A percentile compares a stretch with the other conserved stretches of the same genome.
These are phyloP conservation scores for Euclidium syriacum DNA, from an alignment of 345 rosid species.

Conservation along the genomic window DNA sequence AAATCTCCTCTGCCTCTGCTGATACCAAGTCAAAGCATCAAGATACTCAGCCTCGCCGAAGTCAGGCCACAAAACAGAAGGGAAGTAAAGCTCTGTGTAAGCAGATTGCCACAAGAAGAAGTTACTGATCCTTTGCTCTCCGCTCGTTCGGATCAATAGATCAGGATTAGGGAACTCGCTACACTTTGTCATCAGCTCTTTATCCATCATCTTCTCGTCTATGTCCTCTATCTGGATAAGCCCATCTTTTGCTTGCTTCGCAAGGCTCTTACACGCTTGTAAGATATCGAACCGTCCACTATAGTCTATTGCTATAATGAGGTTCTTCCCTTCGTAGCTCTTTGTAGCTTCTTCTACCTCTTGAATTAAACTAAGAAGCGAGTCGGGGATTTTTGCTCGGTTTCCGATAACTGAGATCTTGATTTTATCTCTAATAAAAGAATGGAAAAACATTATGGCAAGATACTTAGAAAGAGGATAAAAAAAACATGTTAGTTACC, in stretches of 20 bases:
- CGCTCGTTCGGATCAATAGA: conserved; percentile 64
- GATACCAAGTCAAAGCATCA: conserved; percentile 53
- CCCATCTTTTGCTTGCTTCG: conserved; percentile 44
- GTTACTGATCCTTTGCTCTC: conserved; percentile 76
- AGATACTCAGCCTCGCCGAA: conserved; percentile 50
- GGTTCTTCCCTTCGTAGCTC: conserved; percentile 38
- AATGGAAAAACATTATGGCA: not conserved
- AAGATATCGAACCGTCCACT: conserved; percentile 63
- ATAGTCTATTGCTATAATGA: conserved; percentile 66
- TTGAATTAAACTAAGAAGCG: conserved; percentile 33
- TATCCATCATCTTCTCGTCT: conserved; percentile 48
- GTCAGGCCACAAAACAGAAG: conserved; percentile 64
- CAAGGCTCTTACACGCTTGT: conserved; percentile 65
- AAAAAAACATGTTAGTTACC: conserved; percentile 29
- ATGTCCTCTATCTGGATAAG: conserved; percentile 46
- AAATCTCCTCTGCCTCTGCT: conserved; percentile 28
- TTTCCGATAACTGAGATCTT: conserved; percentile 59
- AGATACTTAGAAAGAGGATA: not conserved
- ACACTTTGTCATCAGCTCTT: conserved; percentile 58
- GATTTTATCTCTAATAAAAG: conserved; percentile 41
- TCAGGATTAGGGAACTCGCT: conserved; percentile 61
- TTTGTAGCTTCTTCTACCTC: conserved; percentile 52
- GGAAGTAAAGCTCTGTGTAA: conserved; percentile 68
- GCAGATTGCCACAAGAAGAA: conserved; percentile 81
- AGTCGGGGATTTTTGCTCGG: conserved; percentile 37